A percentile compares a stretch with the other conserved stretches of the same genome.
Evolutionary conservation across 306 rosid genomes (phyloP).

Genomic region (Fragaria vesca): DNA sequence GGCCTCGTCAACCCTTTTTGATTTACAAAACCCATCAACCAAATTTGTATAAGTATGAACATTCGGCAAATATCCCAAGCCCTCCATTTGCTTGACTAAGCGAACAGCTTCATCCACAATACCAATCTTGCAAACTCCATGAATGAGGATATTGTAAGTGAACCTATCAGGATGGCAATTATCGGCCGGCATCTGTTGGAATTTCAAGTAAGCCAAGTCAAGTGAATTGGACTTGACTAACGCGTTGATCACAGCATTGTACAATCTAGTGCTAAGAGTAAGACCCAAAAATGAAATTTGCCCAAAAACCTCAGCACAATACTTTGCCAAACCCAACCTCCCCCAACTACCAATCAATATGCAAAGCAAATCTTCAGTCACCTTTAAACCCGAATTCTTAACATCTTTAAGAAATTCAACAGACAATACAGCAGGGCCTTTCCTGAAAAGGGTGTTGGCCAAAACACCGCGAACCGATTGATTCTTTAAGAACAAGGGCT

Average conservation of each 20-base stretch:
- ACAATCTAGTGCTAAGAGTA: slow-evolving; percentile 64
- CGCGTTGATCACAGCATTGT: slow-evolving; percentile 83
- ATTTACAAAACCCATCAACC: slow-evolving; percentile 76
- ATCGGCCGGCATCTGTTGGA: slow-evolving; percentile 72
- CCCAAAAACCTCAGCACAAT: slow-evolving; percentile 62
- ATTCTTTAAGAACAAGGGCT: slow-evolving; percentile 44
- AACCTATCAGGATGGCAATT: slow-evolving; percentile 70
- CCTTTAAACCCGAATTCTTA: slow-evolving; percentile 43
- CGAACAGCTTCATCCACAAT: slow-evolving; percentile 87
- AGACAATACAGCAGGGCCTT: slow-evolving; percentile 65
- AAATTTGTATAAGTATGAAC: slow-evolving; percentile 73
- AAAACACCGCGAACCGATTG: slow-evolving; percentile 48
- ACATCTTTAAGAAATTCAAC: slow-evolving; percentile 58
- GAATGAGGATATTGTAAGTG: slow-evolving; percentile 75
- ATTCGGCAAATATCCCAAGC: slow-evolving; percentile 59
- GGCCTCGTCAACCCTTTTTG: slow-evolving; percentile 72
- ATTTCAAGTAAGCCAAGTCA: slow-evolving; percentile 78
- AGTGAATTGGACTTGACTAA: slow-evolving; percentile 75
- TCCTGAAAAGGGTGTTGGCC: slow-evolving; percentile 34
- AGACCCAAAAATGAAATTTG: slow-evolving; percentile 67
- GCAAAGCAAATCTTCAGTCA: slow-evolving; percentile 61
- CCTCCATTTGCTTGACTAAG: slow-evolving; percentile 71
- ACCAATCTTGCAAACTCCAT: slow-evolving; percentile 76
- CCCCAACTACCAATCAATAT: slow-evolving; percentile 82
- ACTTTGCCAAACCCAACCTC: slow-evolving; percentile 71